Conservation (phyloP, 164 flowering plant genomes). For the Houttuynia cordata region DNA sequence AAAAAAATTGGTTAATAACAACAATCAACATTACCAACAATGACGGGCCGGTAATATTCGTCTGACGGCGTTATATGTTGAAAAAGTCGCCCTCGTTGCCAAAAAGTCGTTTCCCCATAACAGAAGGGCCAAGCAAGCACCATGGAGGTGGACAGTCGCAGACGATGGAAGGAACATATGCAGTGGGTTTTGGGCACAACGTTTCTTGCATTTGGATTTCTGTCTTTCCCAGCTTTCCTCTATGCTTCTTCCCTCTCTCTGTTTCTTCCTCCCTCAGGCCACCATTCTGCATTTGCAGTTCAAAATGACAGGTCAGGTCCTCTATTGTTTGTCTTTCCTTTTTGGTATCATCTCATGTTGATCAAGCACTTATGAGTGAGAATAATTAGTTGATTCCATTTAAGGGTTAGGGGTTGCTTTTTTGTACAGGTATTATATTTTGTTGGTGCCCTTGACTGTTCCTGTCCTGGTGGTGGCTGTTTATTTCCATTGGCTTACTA, state of each 20-base stretch:
- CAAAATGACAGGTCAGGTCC: conserved; percentile 49
- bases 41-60: no score
- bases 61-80: no score
- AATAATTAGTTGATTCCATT: not conserved
- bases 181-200: conserved; percentile 24
- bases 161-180: no score
- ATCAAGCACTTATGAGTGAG: not conserved
- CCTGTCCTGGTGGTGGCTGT: conserved; percentile 60
- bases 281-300: conserved; percentile 35
- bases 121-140: no score
- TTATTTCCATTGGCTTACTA: conserved; percentile 89
- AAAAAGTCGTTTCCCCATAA: no score
- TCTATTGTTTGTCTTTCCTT: not conserved
- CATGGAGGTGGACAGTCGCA: no score
- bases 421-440: conserved; percentile 57
- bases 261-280: conserved; percentile 43
- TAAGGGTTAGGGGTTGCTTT: not conserved
- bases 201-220: conserved; percentile 25
- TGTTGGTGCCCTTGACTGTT: conserved; percentile 69
- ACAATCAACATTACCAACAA: no score
- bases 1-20: no score
- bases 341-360: not conserved
- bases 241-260: conserved; percentile 52
- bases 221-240: conserved; percentile 30
- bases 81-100: no score